Percentiles rank a stretch among this genome's conserved stretches.
These are phyloP conservation scores for Ogataea pignaliae DNA, from an alignment of 805 yeast genomes.

Conservation along the genomic window DNA sequence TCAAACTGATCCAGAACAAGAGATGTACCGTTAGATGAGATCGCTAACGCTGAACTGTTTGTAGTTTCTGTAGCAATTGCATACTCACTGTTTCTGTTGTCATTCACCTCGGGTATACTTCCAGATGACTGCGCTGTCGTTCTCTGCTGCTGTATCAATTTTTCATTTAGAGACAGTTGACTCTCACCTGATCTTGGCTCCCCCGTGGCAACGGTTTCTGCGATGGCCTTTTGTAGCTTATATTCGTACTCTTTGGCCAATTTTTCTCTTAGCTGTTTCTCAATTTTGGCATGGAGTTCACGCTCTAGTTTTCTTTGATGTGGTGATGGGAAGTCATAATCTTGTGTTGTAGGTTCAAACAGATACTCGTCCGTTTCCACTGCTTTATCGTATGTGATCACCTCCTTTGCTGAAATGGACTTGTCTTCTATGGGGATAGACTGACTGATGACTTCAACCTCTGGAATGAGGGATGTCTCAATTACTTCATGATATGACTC, in stretches of 20 bases:
- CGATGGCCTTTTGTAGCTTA: not conserved
- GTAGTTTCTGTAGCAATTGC: conserved; percentile 6
- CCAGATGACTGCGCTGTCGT: conserved; percentile 1
- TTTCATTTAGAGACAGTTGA: not conserved
- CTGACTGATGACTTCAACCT: not conserved
- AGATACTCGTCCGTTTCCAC: conserved; percentile 15
- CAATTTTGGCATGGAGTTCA: conserved; percentile 9
- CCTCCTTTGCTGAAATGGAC: not conserved
- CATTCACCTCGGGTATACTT: conserved; percentile 21
- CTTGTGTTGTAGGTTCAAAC: conserved; percentile 1
- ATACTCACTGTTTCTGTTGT: conserved; percentile 25
- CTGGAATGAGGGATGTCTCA: too few species aligned
- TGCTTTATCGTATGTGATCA: conserved; percentile 14
- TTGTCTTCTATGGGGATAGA: not conserved
- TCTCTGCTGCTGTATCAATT: conserved; percentile 3
- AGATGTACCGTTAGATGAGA: not conserved
- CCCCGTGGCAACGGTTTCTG: not conserved
- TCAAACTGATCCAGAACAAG: conserved; percentile 2
- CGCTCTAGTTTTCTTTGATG: conserved; percentile 9
- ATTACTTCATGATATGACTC: not conserved
- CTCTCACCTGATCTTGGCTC: not conserved
- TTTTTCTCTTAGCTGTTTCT: conserved; percentile 6
- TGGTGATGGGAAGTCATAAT: conserved; percentile 1
- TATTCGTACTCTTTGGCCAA: conserved; percentile 6
- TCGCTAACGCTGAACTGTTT: not conserved